Evolutionary conservation across 73 alveolate genomes (phyloP).

Genomic region (Stentor coeruleus): DNA sequence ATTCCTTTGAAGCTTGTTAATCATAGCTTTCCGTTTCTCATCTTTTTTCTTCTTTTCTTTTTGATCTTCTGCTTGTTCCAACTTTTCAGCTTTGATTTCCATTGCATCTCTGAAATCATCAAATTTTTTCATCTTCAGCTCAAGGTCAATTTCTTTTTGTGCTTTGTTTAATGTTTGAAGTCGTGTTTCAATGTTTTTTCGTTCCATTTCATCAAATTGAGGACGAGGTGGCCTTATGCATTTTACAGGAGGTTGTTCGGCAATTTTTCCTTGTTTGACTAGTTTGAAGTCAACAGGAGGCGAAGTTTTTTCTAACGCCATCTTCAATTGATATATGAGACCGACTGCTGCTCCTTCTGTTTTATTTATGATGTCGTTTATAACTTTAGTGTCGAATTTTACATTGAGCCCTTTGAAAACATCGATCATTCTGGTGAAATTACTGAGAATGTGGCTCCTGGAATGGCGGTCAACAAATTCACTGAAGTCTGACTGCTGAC

Average conservation of each 20-base stretch:
- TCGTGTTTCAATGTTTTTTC: slow-evolving; percentile 41
- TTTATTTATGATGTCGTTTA: slow-evolving; percentile 71
- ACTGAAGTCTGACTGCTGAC: slow-evolving; percentile 78
- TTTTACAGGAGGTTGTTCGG: slow-evolving; percentile 61
- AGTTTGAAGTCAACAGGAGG: slow-evolving; percentile 73
- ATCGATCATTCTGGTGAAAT: slow-evolving; percentile 74
- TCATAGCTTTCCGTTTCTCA: slow-evolving; percentile 76
- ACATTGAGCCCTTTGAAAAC: slow-evolving; percentile 83
- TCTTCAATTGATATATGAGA: slow-evolving; percentile 67
- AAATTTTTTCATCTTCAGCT: slow-evolving; percentile 73
- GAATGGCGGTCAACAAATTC: slow-evolving; percentile 74
- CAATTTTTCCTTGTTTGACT: slow-evolving; percentile 64
- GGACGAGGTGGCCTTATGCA: slow-evolving; percentile 62
- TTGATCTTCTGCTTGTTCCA: slow-evolving; percentile 66
- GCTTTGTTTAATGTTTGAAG: slow-evolving; percentile 79
- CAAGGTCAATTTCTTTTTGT: slow-evolving; percentile 85
- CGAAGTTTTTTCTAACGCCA: slow-evolving; percentile 35
- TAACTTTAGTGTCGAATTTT: slow-evolving; percentile 76
- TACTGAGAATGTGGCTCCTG: slow-evolving; percentile 77
- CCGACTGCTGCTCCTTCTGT: slow-evolving; percentile 78
- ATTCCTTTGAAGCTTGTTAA: slow-evolving; percentile 90
- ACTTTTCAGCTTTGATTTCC: slow-evolving; percentile 64
- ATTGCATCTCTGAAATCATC: slow-evolving; percentile 73
- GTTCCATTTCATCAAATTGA: slow-evolving; percentile 60
- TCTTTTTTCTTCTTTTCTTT: slow-evolving; percentile 70